Conservation (phyloP, 1,139 yeast genomes). For the Pneumocystis canis region DNA sequence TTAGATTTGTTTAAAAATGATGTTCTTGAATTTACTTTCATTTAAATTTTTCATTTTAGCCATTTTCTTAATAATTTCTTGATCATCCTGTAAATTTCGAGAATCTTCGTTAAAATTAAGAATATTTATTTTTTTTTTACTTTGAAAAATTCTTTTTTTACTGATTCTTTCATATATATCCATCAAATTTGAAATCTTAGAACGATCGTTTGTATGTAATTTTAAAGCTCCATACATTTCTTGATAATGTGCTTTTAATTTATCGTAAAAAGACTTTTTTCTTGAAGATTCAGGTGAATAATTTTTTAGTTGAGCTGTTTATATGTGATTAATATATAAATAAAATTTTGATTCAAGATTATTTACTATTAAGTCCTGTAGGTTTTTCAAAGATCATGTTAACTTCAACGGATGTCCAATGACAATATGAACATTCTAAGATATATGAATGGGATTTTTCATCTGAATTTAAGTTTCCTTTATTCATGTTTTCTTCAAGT, state of each 20-base stretch:
- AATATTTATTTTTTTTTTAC: neutral
- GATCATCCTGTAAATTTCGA: neutral
- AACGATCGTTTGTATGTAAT: neutral
- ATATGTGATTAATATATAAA: neutral
- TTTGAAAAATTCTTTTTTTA: neutral
- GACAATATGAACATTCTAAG: conserved; percentile 15
- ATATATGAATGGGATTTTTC: conserved; percentile 3
- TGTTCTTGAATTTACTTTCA: neutral
- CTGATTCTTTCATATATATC: neutral
- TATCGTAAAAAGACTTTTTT: neutral
- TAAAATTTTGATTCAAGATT: neutral
- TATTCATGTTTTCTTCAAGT: neutral
- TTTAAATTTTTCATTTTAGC: neutral
- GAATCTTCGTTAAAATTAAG: neutral
- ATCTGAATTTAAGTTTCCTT: neutral
- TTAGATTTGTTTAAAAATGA: neutral
- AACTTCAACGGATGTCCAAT: conserved; percentile 13
- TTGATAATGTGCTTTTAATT: neutral
- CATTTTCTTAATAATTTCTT: neutral
- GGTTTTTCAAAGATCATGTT: conserved; percentile 10
- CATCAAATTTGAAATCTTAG: neutral
- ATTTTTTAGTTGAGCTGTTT: neutral
- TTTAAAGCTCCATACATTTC: neutral
- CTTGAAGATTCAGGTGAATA: neutral
- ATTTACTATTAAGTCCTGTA: conserved; percentile 7